A percentile compares a stretch with the other conserved stretches of the same genome.
These are phyloP conservation scores for Ustilago tritici DNA, from an alignment of 1,284 basidiomycete species.

Conservation along the genomic window DNA sequence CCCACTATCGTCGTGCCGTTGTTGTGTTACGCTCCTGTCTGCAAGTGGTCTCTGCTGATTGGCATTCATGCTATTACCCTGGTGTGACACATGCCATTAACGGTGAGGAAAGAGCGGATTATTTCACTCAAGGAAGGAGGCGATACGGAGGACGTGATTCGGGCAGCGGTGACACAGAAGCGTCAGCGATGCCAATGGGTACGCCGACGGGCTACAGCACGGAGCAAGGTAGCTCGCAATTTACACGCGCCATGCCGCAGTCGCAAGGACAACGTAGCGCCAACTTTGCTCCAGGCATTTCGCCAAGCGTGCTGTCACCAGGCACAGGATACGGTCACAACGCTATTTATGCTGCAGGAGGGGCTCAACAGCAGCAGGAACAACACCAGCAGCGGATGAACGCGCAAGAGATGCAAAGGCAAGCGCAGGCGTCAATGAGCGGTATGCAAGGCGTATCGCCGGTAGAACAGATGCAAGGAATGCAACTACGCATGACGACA, in stretches of 20 bases:
- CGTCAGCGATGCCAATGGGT: neutral
- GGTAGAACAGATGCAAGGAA: neutral
- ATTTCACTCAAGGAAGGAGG: conserved; percentile 23
- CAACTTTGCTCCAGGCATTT: conserved; percentile 2
- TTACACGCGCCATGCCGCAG: conserved; percentile 5
- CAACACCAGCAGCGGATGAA: conserved; percentile 3
- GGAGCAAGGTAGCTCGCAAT: conserved; percentile 2
- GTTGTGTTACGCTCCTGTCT: neutral
- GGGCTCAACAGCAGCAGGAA: neutral
- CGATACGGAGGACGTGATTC: conserved; percentile 16
- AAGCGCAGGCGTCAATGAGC: conserved; percentile 7
- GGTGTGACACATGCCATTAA: conserved; percentile 14
- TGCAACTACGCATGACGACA: conserved; percentile 32
- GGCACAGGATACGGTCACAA: conserved; percentile 4
- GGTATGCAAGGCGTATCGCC: conserved; percentile 6
- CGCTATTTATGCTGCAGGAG: neutral
- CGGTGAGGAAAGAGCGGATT: conserved; percentile 23
- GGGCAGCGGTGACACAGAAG: conserved; percentile 12
- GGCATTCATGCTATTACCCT: neutral
- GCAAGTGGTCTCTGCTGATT: conserved; percentile 8
- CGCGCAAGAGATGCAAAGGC: conserved; percentile 6
- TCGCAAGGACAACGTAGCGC: conserved; percentile 4
- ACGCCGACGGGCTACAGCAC: neutral
- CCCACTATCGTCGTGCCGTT: conserved; percentile 8
- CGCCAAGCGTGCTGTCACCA: conserved; percentile 17